These are phyloP conservation scores for Puccinia horiana DNA, from an alignment of 1,284 basidiomycete genomes.

Conservation along the genomic window DNA sequence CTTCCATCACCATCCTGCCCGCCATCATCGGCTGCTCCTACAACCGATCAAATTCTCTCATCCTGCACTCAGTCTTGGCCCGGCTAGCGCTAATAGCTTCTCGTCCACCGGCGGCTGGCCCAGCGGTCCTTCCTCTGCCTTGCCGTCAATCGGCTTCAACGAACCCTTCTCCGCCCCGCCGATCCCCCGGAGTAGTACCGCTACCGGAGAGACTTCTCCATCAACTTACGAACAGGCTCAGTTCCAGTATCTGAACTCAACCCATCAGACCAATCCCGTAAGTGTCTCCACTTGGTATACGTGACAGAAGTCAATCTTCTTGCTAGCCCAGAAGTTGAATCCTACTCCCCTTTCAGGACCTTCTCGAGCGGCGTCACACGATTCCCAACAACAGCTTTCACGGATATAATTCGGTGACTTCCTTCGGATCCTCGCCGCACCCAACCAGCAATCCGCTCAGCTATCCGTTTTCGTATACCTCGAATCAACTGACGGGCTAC, in stretches of 20 bases:
- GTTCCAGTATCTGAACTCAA: constrained; percentile 26
- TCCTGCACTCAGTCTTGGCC: constrained; percentile 3
- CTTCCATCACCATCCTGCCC: constrained; percentile 27
- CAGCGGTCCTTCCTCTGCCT: not conserved
- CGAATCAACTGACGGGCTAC: constrained; percentile 8
- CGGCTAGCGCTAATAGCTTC: not conserved
- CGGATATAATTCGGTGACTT: constrained; percentile 19
- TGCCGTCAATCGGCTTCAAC: constrained; percentile 1
- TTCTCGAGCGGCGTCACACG: constrained; percentile 41
- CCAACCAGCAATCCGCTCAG: not conserved
- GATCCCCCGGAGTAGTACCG: not conserved
- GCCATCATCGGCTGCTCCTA: constrained; percentile 15
- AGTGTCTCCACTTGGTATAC: not conserved
- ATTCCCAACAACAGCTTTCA: constrained; percentile 27
- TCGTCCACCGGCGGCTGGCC: constrained; percentile 10
- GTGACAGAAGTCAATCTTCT: not conserved
- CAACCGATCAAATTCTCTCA: constrained; percentile 32
- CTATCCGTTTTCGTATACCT: constrained; percentile 8
- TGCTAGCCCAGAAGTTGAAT: not conserved
- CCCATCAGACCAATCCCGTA: constrained; percentile 5
- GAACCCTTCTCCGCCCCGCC: constrained; percentile 43
- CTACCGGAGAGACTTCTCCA: not conserved
- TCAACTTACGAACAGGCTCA: constrained; percentile 45
- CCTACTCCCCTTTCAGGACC: constrained; percentile 19
- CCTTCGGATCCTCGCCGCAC: constrained; percentile 9